These are phyloP conservation scores for Xenosphaeropsis pyriputrescens DNA, from an alignment of 2,329 filamentous ascomycete genomes.

Conservation along the genomic window DNA sequence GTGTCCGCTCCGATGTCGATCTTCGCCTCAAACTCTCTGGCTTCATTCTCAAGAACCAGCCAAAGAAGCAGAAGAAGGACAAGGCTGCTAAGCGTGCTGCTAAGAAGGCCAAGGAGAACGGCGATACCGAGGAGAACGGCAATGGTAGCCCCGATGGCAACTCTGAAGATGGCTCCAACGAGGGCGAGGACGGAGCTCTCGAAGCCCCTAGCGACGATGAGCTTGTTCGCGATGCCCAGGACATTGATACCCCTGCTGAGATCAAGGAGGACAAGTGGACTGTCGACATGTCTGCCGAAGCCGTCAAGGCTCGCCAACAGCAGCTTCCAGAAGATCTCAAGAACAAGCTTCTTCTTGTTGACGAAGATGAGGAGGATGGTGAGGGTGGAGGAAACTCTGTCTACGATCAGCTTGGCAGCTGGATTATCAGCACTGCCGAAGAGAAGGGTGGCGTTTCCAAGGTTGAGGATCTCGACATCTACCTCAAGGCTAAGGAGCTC, in stretches of 20 bases:
- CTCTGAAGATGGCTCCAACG: slow-evolving; percentile 40
- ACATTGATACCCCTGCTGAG: slow-evolving; percentile 53
- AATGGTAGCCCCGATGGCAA: slow-evolving; percentile 48
- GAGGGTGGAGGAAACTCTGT: slow-evolving; percentile 59
- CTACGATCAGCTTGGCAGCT: slow-evolving; percentile 87
- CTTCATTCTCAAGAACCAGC: slow-evolving; percentile 93
- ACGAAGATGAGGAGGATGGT: slow-evolving; percentile 67
- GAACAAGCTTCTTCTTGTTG: slow-evolving; percentile 70
- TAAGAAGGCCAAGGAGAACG: slow-evolving; percentile 66
- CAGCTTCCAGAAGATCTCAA: slow-evolving; percentile 91
- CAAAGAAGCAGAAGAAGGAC: slow-evolving; percentile 92
- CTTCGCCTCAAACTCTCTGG: slow-evolving; percentile 88
- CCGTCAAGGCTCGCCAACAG: slow-evolving; percentile 86
- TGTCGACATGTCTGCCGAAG: slow-evolving; percentile 90
- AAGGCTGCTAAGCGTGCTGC: slow-evolving; percentile 86
- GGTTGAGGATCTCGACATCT: slow-evolving; percentile 80
- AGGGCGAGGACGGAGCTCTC: slow-evolving; percentile 34
- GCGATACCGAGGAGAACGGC: slow-evolving; percentile 36
- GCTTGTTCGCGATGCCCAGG: slow-evolving; percentile 62
- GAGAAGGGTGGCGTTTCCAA: slow-evolving; percentile 62
- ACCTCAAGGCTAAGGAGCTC: slow-evolving; percentile 91
- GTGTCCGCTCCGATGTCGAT: slow-evolving; percentile 83
- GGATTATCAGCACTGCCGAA: slow-evolving; percentile 65
- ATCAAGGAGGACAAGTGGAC: slow-evolving; percentile 86
- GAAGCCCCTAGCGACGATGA: slow-evolving; percentile 84